Evolutionary conservation across 805 yeast genomes (phyloP), one percentile per base, ranked within the genome.

Genomic region (Kodamaea neixiangensis): DNA sequence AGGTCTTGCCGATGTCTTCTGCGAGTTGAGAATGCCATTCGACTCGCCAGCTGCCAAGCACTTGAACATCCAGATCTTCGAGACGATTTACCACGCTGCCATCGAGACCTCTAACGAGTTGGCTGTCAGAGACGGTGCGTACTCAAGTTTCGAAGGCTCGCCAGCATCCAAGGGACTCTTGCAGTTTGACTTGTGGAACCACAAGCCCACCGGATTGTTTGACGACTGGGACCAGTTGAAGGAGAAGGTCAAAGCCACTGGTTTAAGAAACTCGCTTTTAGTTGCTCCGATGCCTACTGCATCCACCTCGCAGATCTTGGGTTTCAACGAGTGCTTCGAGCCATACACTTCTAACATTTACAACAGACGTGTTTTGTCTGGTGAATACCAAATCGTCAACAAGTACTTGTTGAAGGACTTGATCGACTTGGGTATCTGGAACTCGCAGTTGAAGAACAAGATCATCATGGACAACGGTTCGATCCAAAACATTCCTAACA

Each of bases 211-310:
- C 43, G 81, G 77, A 55, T 69, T 80, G 63, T 55, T 46, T 38
- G 81, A 76, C 73, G 82, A 80, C 58, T 81, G 86, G 86, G 84
- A 79, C 58, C 48, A 68, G n/a, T 68, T 81, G 58, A 81, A 80
- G 66, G 74, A 69, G 54, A 68, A 72, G 51, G 67, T 81, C 60
- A 73, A 74, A 47, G 69, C 72, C 55, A 71, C 75, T 60, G 86
- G 86, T 43, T 59, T 81, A 43, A 75, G 86, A 68, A 81, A 81
- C 68, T 81, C 86, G 34, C 71, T 81, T 57, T 74, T 81, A 57
- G 83, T 81, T 54, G 86, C 86, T 0, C 85, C 85, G 54, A 81
- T 81, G 86, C 86, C 86, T 41, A 81, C 86, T 52, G 85, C 85
- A n/a, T 81, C 85, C 19, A 81, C 85, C 4, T 81, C 85, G 7